Conservation (phyloP, 2,329 filamentous ascomycete genomes). For the Trichoderma harzianum region DNA sequence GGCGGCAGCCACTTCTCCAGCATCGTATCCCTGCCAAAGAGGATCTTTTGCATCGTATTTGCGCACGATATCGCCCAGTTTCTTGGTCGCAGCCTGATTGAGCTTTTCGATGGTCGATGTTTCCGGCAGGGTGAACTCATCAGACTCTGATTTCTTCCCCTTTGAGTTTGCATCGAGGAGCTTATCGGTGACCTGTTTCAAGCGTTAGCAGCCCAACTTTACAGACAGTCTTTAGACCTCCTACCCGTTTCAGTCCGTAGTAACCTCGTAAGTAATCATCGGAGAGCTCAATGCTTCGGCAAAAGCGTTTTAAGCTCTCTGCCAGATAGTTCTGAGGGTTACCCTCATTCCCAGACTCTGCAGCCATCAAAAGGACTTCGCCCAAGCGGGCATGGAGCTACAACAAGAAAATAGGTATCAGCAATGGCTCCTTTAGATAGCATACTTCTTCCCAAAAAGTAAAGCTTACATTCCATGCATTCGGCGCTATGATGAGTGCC, state of each 20-base stretch:
- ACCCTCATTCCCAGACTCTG: conserved; percentile 41
- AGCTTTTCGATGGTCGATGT: conserved; percentile 61
- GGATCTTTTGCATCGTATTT: conserved; percentile 57
- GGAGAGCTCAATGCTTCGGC: conserved; percentile 87
- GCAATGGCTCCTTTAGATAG: background rate
- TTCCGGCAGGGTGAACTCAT: conserved; percentile 53
- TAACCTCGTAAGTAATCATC: conserved; percentile 89
- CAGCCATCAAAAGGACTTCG: conserved; percentile 74
- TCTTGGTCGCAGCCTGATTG: conserved; percentile 68
- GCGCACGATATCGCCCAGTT: conserved; percentile 73
- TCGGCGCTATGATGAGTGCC: conserved; percentile 78
- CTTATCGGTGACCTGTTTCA: conserved; percentile 45
- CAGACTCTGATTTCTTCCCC: conserved; percentile 46
- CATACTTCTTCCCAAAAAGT: background rate
- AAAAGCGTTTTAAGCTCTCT: conserved; percentile 80
- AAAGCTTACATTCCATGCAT: conserved; percentile 87
- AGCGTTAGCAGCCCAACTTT: conserved; percentile 7
- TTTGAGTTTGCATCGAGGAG: conserved; percentile 45
- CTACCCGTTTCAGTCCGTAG: conserved; percentile 81
- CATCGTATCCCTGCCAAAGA: conserved; percentile 70
- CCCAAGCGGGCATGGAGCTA: conserved; percentile 84
- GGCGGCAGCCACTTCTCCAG: conserved; percentile 68
- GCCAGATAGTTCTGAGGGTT: conserved; percentile 54
- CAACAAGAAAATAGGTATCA: conserved; percentile 23
- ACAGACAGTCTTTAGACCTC: conserved; percentile 22